Evolutionary conservation across 768 basidiomycete genomes (phyloP), one percentile per base, ranked within the genome.

Genomic region (Hericium coralloides): DNA sequence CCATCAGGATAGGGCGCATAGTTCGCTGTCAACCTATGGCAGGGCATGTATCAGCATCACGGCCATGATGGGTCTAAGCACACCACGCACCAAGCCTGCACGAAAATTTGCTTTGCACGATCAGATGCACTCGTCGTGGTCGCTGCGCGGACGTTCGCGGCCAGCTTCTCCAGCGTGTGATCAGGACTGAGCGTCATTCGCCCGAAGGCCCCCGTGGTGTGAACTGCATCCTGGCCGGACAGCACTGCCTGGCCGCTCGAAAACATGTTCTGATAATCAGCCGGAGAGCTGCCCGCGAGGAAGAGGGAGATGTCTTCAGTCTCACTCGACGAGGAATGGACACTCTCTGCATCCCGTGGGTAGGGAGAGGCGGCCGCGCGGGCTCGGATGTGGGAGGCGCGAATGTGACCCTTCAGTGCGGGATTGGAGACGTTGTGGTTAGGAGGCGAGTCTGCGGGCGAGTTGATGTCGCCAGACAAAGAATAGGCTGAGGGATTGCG

Each of bases 101-200:
- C 91, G 65, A 94, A 94, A 65, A 92, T 92, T 72, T 92, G 89
- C 66, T 92, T 92, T 53, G 92, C 91, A 65, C 92, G 75, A 70
- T 94, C 92, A 12, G 91, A 92, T 52, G 92, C 91, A 66, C 88
- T 92, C 39, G 91, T 92, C 8, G 91, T 94, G 2, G 91, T 93
- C 12, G 92, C 92, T 47, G 87, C 86, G 52, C 91, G 83, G 38
- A 92, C 89, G 64, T 90, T 92, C 45, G 84, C 86, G 3, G 92
- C 91, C 56, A 92, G 76, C 73, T 92, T 91, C 73, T 92, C 90
- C 55, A 93, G 77, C 6, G 81, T 82, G 61, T 89, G 85, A 73
- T 92, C 91, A 48, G 83, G 78, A 61, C 77, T 82, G 68, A 92
- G 70, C 18, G 84, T 78, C 85, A 91, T 86, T 60, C 89, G 75